phyloP scores from a whole-genome alignment of 2,329 filamentous ascomycete species.

The Cladosporium oxysporum region DNA sequence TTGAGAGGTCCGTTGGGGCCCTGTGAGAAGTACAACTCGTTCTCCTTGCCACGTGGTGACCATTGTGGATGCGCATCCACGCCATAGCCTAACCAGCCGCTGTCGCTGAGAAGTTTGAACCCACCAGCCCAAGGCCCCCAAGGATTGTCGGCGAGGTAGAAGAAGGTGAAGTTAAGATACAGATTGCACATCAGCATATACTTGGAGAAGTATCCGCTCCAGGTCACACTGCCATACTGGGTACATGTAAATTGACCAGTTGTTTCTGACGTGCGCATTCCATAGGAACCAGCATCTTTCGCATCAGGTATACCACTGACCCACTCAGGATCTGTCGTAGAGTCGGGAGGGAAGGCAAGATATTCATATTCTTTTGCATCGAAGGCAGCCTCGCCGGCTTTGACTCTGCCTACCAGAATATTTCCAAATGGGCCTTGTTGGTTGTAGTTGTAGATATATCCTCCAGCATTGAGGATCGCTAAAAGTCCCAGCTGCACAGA shows the following conservation, averaged over 20 bases:
- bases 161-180: constrained; percentile 1
- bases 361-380: background rate
- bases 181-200: constrained; percentile 6
- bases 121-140: constrained; percentile 1
- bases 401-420: background rate
- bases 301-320: background rate
- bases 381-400: background rate
- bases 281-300: background rate
- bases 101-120: background rate
- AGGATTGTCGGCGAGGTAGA: constrained; percentile 4
- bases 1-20: background rate
- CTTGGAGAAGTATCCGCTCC: background rate
- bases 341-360: background rate
- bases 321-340: background rate
- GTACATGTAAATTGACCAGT: background rate
- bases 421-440: background rate
- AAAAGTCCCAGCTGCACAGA: background rate
- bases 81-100: background rate
- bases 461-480: background rate
- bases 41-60: background rate
- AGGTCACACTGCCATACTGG: background rate
- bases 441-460: background rate
- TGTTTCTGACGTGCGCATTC: background rate
- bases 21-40: constrained; percentile 1
- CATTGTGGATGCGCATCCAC: background rate